These are phyloP conservation scores for Aspergillus sp. DNA, from an alignment of 2,329 filamentous ascomycete species.

Conservation along the genomic window DNA sequence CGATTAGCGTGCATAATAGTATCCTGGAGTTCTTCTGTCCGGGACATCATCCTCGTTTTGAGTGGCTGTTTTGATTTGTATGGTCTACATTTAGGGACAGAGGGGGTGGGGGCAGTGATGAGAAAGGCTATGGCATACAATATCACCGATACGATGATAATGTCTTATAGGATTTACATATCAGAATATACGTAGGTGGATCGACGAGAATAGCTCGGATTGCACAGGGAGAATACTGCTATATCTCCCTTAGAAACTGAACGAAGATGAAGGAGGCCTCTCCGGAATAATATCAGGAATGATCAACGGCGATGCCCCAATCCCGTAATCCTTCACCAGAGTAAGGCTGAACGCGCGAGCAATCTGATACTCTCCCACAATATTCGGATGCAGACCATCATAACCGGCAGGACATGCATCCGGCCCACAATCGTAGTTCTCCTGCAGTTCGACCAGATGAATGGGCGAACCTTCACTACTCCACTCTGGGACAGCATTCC, in stretches of 20 bases:
- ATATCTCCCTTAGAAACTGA: neutral
- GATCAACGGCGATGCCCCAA: neutral
- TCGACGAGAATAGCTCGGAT: too few species aligned
- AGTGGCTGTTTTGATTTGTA: too few species aligned
- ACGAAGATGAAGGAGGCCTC: neutral
- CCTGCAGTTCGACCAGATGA: neutral
- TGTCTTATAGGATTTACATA: too few species aligned
- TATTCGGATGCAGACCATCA: constrained; percentile 7
- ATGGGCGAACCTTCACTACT: constrained; percentile 2
- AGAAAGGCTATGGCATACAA: too few species aligned
- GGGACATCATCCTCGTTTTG: too few species aligned
- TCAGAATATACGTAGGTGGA: too few species aligned
- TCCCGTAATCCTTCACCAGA: neutral
- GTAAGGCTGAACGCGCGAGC: constrained; percentile 3
- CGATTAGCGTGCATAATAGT: too few species aligned
- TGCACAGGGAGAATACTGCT: neutral
- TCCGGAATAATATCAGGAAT: neutral
- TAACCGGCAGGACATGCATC: constrained; percentile 6
- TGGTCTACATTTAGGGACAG: too few species aligned
- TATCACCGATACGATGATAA: too few species aligned
- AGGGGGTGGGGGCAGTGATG: too few species aligned
- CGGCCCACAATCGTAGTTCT: constrained; percentile 6
- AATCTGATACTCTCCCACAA: constrained; percentile 1
- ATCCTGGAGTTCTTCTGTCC: too few species aligned
- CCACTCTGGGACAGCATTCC: constrained; percentile 1